These are phyloP conservation scores for Kodamaea sagamina DNA, from an alignment of 805 yeast genomes.

Conservation along the genomic window DNA sequence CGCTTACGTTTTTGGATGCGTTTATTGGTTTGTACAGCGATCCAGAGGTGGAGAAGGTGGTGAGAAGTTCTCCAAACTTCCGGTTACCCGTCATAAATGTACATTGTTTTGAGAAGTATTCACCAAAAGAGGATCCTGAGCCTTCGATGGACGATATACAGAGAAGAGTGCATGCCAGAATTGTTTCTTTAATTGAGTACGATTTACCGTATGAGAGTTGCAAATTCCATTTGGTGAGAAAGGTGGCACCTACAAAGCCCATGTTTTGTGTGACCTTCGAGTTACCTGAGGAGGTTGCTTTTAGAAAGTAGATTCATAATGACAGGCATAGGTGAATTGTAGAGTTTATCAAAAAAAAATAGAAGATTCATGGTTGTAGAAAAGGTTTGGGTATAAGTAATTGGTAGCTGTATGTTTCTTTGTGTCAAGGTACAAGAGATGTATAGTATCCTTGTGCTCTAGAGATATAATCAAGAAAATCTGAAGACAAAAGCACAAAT, in stretches of 20 bases:
- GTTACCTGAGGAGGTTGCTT: slow-evolving; percentile 70
- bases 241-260: slow-evolving; percentile 94
- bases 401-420: no score
- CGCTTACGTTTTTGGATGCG: slow-evolving; percentile 76
- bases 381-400: no score
- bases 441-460: no score
- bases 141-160: slow-evolving; percentile 70
- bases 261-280: slow-evolving; percentile 88
- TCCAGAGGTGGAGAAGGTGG: slow-evolving; percentile 36
- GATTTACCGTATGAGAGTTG: slow-evolving; percentile 51
- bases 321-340: no score
- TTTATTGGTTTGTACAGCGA: slow-evolving; percentile 70
- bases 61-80: slow-evolving; percentile 46
- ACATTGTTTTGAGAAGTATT: slow-evolving; percentile 89
- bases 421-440: no score
- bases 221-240: slow-evolving; percentile 80
- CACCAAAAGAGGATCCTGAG: slow-evolving; percentile 65
- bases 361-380: no score
- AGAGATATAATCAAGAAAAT: no score
- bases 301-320: slow-evolving; percentile 28
- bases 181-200: slow-evolving; percentile 46
- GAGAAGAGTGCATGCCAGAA: slow-evolving; percentile 58
- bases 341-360: no score
- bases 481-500: no score
- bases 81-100: slow-evolving; percentile 77